Conservation (phyloP, 2,329 filamentous ascomycete genomes). For the Lachnellula subtilissima region DNA sequence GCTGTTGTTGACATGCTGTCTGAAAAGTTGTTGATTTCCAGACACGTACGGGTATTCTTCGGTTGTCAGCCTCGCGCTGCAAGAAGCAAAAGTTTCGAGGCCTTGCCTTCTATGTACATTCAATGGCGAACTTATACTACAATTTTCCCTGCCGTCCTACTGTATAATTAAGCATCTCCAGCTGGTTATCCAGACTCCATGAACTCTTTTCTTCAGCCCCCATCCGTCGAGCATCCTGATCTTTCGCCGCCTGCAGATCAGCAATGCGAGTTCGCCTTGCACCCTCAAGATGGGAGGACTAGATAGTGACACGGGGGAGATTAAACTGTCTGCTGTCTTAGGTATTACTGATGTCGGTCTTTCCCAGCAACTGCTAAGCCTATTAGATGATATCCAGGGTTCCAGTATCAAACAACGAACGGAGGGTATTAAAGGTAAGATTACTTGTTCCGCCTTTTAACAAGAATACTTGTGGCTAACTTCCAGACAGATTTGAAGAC, state of each 20-base stretch:
- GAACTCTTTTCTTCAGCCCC: background rate
- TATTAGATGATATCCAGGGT: background rate
- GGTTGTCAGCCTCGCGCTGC: no score
- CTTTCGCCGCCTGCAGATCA: background rate
- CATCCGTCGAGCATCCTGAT: background rate
- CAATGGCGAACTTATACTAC: background rate
- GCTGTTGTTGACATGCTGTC: background rate
- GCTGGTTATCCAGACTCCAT: background rate
- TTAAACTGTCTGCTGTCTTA: conserved; percentile 8
- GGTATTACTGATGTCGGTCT: background rate
- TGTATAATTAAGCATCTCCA: background rate
- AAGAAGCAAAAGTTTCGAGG: no score
- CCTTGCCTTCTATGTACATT: background rate
- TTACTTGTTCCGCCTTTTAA: background rate
- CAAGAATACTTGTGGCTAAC: background rate
- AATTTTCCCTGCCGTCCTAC: background rate
- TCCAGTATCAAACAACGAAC: conserved; percentile 5
- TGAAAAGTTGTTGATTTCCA: background rate
- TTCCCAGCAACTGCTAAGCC: background rate
- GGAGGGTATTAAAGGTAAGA: conserved; percentile 11
- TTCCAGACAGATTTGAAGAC: conserved; percentile 25
- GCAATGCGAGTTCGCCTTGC: background rate
- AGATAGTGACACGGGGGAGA: conserved; percentile 1
- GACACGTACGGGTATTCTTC: no score
- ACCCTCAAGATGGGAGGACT: conserved; percentile 4